Conservation (phyloP, 805 yeast genomes). For the Pichia heedii region DNA sequence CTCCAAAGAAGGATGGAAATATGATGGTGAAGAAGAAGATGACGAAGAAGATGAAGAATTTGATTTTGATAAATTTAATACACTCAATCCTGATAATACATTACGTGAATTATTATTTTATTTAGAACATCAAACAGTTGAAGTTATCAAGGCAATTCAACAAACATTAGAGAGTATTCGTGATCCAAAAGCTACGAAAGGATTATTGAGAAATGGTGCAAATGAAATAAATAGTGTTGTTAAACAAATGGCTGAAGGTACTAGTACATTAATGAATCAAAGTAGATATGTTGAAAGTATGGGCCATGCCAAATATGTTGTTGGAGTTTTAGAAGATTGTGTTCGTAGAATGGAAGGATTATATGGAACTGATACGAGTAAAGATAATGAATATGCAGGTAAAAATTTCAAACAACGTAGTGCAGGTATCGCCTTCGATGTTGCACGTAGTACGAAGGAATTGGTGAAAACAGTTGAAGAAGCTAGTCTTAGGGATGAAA, state of each 20-base stretch:
- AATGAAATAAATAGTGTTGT: slow-evolving; percentile 71
- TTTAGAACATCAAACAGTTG: slow-evolving; percentile 88
- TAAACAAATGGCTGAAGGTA: slow-evolving; percentile 81
- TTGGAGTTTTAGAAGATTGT: slow-evolving; percentile 78
- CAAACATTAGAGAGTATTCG: slow-evolving; percentile 68
- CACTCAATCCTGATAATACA: slow-evolving; percentile 82
- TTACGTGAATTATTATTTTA: slow-evolving; percentile 74
- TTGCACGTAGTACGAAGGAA: slow-evolving; percentile 94
- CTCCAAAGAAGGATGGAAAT: slow-evolving; percentile 47
- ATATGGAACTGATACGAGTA: slow-evolving; percentile 35
- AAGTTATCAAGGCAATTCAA: slow-evolving; percentile 85
- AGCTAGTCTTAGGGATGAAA: slow-evolving; percentile 80
- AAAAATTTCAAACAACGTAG: slow-evolving; percentile 85
- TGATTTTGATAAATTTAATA: slow-evolving; percentile 68
- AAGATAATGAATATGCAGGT: slow-evolving; percentile 65
- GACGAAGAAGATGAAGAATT: slow-evolving; percentile 29
- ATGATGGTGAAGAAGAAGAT: slow-evolving; percentile 10
- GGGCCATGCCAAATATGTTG: slow-evolving; percentile 90
- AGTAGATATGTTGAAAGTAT: slow-evolving; percentile 75
- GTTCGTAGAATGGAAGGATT: slow-evolving; percentile 71
- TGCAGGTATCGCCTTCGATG: slow-evolving; percentile 93
- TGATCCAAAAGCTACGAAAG: slow-evolving; percentile 67
- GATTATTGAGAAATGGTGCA: slow-evolving; percentile 64
- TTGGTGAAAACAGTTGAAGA: slow-evolving; percentile 94
- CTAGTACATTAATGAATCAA: slow-evolving; percentile 80